Evolutionary conservation across 495 filamentous ascomycete species (phyloP).

Genomic region (Aspergillus homomorphus): DNA sequence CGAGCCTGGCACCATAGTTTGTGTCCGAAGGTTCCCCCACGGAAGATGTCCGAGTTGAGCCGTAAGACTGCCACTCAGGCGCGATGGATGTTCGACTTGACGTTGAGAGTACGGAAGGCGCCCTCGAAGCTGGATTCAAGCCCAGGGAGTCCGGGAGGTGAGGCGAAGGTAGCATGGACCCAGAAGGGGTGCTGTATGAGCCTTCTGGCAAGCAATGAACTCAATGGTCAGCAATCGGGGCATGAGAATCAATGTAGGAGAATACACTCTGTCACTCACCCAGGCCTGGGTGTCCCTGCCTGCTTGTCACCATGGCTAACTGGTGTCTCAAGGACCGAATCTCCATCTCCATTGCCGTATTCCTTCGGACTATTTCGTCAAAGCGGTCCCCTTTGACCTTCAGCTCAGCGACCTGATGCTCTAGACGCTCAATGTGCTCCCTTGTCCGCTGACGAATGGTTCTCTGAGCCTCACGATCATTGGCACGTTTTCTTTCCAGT

Average conservation of each 20-base stretch:
- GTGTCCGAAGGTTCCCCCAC: slow-evolving; percentile 21
- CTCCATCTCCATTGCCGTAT: slow-evolving; percentile 54
- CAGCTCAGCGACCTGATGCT: slow-evolving; percentile 50
- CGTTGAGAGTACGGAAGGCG: slow-evolving; percentile 20
- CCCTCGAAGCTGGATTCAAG: slow-evolving; percentile 17
- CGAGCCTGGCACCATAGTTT: slow-evolving; percentile 18
- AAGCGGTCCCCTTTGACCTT: slow-evolving; percentile 45
- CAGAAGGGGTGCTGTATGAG: slow-evolving; percentile 16
- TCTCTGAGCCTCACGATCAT: slow-evolving; percentile 62
- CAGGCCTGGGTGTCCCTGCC: slow-evolving; percentile 17
- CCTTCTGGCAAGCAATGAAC: slow-evolving; percentile 11
- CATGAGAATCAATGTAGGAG: not conserved
- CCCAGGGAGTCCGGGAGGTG: slow-evolving; percentile 19
- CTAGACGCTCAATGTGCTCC: slow-evolving; percentile 55
- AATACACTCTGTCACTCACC: slow-evolving; percentile 12
- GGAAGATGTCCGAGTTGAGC: slow-evolving; percentile 21
- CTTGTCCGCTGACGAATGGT: slow-evolving; percentile 60
- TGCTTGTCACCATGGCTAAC: slow-evolving; percentile 25
- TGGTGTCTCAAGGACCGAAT: slow-evolving; percentile 43
- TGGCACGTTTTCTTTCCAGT: slow-evolving; percentile 60
- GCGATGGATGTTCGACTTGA: slow-evolving; percentile 19
- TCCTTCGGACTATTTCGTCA: slow-evolving; percentile 49
- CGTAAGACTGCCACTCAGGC: slow-evolving; percentile 22
- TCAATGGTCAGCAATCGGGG: not conserved
- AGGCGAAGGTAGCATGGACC: slow-evolving; percentile 17